Evolutionary conservation across 768 basidiomycete genomes (phyloP), one percentile per base, ranked within the genome.

Genomic region (Lactarius trivialis): DNA sequence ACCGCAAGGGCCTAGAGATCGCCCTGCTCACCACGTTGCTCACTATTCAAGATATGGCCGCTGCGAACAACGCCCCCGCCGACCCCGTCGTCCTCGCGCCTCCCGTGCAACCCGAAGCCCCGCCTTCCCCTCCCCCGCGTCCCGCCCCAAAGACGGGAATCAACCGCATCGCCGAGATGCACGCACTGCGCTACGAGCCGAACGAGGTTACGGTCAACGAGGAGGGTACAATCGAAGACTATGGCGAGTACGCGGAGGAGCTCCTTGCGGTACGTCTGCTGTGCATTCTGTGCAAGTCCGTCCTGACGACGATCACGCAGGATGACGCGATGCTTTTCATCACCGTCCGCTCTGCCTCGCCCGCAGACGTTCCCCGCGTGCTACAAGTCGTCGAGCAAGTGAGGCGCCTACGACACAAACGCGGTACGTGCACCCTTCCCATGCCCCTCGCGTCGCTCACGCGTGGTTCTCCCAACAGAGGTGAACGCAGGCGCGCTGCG

Each of bases 1-100:
- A 93, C 68, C 81, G 89, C 34, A 93, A 93, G 71, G 90, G 91
- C 4, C 79, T 93, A 1, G 91, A 93, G 71, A 89, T 93, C 41
- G 82, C 89, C 55, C 81, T 93, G 39, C 75, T 93, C 53, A 86
- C 85, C 0, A 82, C 88, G 2, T 77, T 93, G 2, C 73, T 93
- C 65, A 89, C 89, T 1, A 90, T 93, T 71, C 82, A 85, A 62
- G 91, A 93, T 69, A 69, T 76, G 32, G 85, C 85, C 64, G 85
- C 90, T 55, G 70, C 71, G 17, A 78, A 82, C 60, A 82, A 84
- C 66, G 56, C 69, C 0, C 70, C 71, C 2, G 45, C 65, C 17
- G 48, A 61, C 0, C 57, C 67, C 7, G 19, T 58, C 37, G 26
- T 26, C 32, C 48, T 34, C 30, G n/a, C 51, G 33, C 53, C 61